Evolutionary conservation across 2,329 filamentous ascomycete genomes (phyloP), one percentile per base, ranked within the genome.

Genomic region (Colletotrichum noveboracense): DNA sequence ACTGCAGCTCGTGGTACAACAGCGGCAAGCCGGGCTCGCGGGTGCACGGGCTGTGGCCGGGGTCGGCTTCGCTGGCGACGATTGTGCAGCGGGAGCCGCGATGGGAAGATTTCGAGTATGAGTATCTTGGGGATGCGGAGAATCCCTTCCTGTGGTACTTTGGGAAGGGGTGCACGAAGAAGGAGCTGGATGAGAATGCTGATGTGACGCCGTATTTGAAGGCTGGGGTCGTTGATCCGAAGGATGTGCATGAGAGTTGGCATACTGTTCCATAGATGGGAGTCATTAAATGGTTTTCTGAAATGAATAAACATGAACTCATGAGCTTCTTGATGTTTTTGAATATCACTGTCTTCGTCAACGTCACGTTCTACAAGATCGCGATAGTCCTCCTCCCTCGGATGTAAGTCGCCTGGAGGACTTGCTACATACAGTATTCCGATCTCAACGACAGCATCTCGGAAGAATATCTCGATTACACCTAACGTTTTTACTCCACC

Each of bases 1-100:
- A 91, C 71, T 95, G 93, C 81, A 91, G 90, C 55, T 93, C 91
- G 0, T 95, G 94, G 94, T 94, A 93, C 75, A 95, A 95, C 75
- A 91, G 93, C 14, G 91, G 91, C 0, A 84, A 84, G 7, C 89
- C 92, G 0, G 93, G 93, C 0, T 89, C 87, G 0, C 85, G 92
- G 6, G 91, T 95, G 28, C 92, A 94, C 77, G 93, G 93, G 0
- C 80, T 94, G 8, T 95, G 93, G 90, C 94, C 93, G 0, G 93
- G 93, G 0, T 93, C 91, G 78, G 92, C 92, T 2, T 86, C 89
- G 0, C 91, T 94, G 78, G 84, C 91, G 36, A 92, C 92, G 3
- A 87, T 90, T 16, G 86, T 93, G 9, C 86, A 91, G 28, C 82
- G 86, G 26, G 85, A 89, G n/a, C 89, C 89, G 3, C 81, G 89